Base-by-base conservation (phyloP, 2,329 filamentous ascomycete species). In the Cryphonectria carpinicola region DNA sequence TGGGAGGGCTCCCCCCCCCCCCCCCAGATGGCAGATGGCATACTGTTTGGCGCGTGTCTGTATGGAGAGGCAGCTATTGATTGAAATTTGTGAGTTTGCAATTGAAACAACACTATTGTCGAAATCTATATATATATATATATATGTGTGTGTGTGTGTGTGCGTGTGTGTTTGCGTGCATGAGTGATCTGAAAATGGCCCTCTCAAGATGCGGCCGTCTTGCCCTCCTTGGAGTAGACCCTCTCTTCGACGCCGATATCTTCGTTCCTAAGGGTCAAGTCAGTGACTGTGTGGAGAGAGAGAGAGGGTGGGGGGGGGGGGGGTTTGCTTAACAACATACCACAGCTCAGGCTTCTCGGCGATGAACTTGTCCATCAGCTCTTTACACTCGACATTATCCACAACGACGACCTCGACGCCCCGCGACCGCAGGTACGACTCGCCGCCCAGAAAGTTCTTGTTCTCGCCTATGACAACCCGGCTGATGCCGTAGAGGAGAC, bases 381-480 rank as follows among this genome's bases (percentile, higher is more conserved):
- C 84, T 80, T 88, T 87, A 77, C 91, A 93, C 77, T 90, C 88
- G 46, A 84, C 77, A 75, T 88, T 88, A 74, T 92, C 85, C 71
- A 94, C 75, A 43, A 93, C 90, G n/a, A 93, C 83, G 4, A 95
- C 90, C 76, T 94, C 90, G 75, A 94, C 87, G 32, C 92, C 92
- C 70, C 88, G 86, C 74, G 86, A 83, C 79, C 86, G 86, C 54
- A 95, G 83, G 76, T 93, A 90, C 43, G 89, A 86, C 80, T 95
- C 92, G 22, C 91, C 92, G 41, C 92, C 92, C 14, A 93, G 78
- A 74, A 93, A 94, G 28, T 87, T 94, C 77, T 88, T 88, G 81
- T 94, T 94, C 82, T 95, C 92, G 64, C 91, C 92, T 75, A 95
- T 88, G 41, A 95, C 92, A 3, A 94, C 91, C 32, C 92, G 86